Base-by-base conservation (phyloP, 257 asterid genomes). In the Pogostemon cablin region DNA sequence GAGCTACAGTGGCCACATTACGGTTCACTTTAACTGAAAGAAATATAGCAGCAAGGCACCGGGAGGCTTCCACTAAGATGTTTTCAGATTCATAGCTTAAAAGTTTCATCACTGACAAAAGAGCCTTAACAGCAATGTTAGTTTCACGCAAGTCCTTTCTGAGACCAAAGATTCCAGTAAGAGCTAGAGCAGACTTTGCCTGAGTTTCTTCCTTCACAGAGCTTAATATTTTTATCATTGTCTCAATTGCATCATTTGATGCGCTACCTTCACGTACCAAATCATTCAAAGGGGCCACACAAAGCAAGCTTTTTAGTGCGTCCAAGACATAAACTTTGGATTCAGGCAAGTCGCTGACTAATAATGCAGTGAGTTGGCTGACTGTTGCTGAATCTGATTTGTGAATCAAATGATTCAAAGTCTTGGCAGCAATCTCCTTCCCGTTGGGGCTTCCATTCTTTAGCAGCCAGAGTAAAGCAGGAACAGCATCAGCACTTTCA, bases 401-500 rank as follows among this genome's bases (percentile, higher is more conserved):
- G 84, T 95, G 98, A 82, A 95, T 95, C 91, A 95, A 84, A 86
- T 95, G 97, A 76, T 95, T 91, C 75, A 95, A 86, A 54, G 99
- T 89, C 87, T 88, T 95, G 3, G 98, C 95, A 65, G 99, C 98
- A 81, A 95, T 95, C 80, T 88, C 96, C 88, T 95, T 95, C 67
- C 99, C 99, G 7, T 95, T 90, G 71, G 90, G 63, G 75, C 96
- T 91, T 67, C 99, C 99, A 69, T 95, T 95, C 86, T 95, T 95
- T 62, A 95, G 83, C 62, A 95, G 87, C 99, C 99, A 95, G 68
- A 95, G 84, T 64, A 95, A 80, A 79, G 99, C 97, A 35, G 99
- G 98, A 69, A 95, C 99, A 41, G 99, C 99, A 78, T 91, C 99
- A 63, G 99, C 99, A 84, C 99, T 95, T 86, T 95, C 98, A 72